These are phyloP conservation scores for Tolypocladium ophioglossoides DNA, from an alignment of 2,329 filamentous ascomycete genomes.

Conservation along the genomic window DNA sequence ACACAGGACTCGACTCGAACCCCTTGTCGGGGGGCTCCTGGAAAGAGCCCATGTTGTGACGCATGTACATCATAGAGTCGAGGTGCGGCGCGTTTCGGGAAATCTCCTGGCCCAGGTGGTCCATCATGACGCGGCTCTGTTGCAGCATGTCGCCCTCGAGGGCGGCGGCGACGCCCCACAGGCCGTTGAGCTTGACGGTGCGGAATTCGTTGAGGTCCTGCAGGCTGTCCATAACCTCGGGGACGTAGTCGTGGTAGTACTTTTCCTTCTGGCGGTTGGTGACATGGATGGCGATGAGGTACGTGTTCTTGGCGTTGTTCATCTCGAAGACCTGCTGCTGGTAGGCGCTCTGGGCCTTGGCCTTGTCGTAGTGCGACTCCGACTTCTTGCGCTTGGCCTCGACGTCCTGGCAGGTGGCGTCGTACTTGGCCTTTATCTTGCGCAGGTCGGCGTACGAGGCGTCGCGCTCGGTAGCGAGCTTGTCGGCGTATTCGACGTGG, in stretches of 20 bases:
- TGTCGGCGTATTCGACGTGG: conserved; percentile 79
- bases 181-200: conserved; percentile 68
- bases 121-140: conserved; percentile 60
- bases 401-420: conserved; percentile 85
- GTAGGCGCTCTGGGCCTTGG: conserved; percentile 83
- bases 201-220: conserved; percentile 91
- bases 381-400: conserved; percentile 92
- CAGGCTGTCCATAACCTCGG: conserved; percentile 83
- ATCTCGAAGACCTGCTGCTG: conserved; percentile 89
- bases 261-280: conserved; percentile 96
- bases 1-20: conserved; percentile 92
- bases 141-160: conserved; percentile 73
- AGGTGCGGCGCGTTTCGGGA: conserved; percentile 77
- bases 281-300: conserved; percentile 89
- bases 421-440: conserved; percentile 90
- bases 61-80: conserved; percentile 96
- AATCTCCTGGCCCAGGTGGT: conserved; percentile 69
- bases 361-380: conserved; percentile 87
- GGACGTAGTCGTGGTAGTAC: conserved; percentile 95
- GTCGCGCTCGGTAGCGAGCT: conserved; percentile 84
- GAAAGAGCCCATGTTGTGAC: conserved; percentile 76
- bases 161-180: conserved; percentile 73
- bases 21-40: conserved; percentile 74
- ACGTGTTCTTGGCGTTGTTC: conserved; percentile 98
- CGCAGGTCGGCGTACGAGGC: conserved; percentile 71